phyloP scores from a whole-genome alignment of 2,329 filamentous ascomycete species.

The Torrubiella hemipterigena region DNA sequence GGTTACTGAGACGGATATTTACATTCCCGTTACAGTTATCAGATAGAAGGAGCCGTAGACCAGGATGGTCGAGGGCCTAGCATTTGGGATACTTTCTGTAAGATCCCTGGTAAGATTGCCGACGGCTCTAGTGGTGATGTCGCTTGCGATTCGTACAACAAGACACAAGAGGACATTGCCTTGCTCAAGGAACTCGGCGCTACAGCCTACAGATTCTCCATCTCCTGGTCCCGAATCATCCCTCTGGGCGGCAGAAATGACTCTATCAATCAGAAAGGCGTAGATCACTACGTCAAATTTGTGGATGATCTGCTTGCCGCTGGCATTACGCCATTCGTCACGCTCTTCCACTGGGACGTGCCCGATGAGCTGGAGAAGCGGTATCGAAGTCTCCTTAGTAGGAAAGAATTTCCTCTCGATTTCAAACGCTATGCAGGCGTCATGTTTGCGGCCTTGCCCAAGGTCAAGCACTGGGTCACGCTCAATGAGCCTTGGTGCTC shows the following conservation, averaged over 20 bases:
- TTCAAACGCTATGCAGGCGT: constrained; percentile 69
- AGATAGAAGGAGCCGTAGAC: constrained; percentile 67
- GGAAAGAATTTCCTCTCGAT: constrained; percentile 71
- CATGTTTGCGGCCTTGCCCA: constrained; percentile 61
- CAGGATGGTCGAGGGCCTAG: constrained; percentile 70
- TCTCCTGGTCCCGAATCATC: constrained; percentile 77
- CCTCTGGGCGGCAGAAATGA: constrained; percentile 75
- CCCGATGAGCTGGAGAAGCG: constrained; percentile 67
- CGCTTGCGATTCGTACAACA: constrained; percentile 81
- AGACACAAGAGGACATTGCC: constrained; percentile 62
- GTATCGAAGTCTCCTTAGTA: constrained; percentile 72
- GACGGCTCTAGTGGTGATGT: constrained; percentile 62
- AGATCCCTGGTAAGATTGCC: constrained; percentile 70
- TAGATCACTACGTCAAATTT: constrained; percentile 69
- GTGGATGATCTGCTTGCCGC: constrained; percentile 66
- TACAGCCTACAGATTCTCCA: constrained; percentile 70
- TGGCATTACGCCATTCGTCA: constrained; percentile 71
- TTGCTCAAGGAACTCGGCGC: constrained; percentile 65
- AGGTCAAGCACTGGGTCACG: constrained; percentile 81
- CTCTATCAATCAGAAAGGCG: constrained; percentile 64
- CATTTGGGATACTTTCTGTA: constrained; percentile 87
- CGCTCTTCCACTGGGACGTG: constrained; percentile 81
- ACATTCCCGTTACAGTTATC: constrained; percentile 49
- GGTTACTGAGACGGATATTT: background rate
- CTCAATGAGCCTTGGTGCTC: constrained; percentile 88